These are phyloP conservation scores for Gossypium sturtianum DNA, from an alignment of 345 rosid genomes.

Conservation along the genomic window DNA sequence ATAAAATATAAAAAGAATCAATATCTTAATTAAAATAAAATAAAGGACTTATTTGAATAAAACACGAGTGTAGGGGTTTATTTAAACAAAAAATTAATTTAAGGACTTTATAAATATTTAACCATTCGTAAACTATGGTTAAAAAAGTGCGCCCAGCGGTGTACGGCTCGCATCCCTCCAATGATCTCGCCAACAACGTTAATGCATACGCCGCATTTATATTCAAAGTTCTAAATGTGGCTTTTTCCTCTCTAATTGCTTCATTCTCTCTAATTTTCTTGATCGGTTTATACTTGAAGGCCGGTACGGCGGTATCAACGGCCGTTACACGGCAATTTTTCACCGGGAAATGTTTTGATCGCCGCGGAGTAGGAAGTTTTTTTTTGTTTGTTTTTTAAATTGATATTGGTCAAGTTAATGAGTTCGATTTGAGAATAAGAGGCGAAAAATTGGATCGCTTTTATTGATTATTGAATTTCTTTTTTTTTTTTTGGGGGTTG, in stretches of 20 bases:
- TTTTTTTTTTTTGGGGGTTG: not conserved
- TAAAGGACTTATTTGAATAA: not conserved
- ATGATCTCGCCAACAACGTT: not conserved
- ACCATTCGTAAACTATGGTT: slow-evolving; percentile 18
- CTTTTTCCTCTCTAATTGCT: not conserved
- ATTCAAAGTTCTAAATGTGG: not conserved
- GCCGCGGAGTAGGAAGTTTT: not conserved
- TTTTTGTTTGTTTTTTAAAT: slow-evolving; percentile 11
- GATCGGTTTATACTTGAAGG: not conserved
- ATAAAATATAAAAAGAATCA: too few species aligned
- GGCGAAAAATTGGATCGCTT: not conserved
- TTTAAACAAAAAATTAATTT: not conserved
- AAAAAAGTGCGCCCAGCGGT: slow-evolving; percentile 9
- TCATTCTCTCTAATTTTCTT: not conserved
- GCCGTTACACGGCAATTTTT: not conserved
- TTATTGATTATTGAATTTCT: not conserved
- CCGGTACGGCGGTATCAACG: slow-evolving; percentile 14
- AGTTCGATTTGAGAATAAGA: not conserved
- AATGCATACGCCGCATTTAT: slow-evolving; percentile 15
- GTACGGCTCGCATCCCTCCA: slow-evolving; percentile 13
- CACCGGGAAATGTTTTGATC: slow-evolving; percentile 12
- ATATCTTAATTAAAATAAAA: too few species aligned
- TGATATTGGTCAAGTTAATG: not conserved
- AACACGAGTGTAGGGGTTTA: not conserved
- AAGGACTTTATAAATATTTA: not conserved